phyloP scores from a whole-genome alignment of 306 rosid genomes.

The Citrullus mucosospermus region DNA sequence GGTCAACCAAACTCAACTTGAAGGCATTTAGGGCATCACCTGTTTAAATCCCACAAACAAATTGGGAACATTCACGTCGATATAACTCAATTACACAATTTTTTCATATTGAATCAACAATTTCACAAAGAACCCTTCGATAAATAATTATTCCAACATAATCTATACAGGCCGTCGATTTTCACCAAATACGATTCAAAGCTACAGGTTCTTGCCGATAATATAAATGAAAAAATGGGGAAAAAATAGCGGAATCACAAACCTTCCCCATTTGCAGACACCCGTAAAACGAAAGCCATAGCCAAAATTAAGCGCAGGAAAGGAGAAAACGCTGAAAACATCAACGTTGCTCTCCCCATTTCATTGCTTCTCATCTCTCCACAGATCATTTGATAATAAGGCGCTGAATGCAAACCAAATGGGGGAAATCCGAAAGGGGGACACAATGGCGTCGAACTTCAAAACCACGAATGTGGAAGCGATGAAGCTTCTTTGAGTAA shows the following conservation, averaged over 20 bases:
- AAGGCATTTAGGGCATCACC: constrained; percentile 90
- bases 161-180: not conserved
- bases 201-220: not conserved
- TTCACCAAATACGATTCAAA: not conserved
- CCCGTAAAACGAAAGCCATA: not conserved
- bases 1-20: constrained; percentile 64
- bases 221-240: not conserved
- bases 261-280: not conserved
- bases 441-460: not conserved
- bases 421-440: too few relatives aligned
- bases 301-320: not conserved
- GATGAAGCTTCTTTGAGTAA: not conserved
- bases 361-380: not conserved
- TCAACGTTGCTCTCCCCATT: not conserved
- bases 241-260: not conserved
- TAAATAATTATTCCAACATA: not conserved
- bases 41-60: constrained; percentile 10
- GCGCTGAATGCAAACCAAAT: not conserved
- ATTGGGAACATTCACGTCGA: not conserved
- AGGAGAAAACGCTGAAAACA: not conserved
- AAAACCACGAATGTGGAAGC: not conserved
- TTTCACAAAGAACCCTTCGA: not conserved
- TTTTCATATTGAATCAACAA: not conserved
- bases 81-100: not conserved
- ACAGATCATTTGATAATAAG: not conserved